phyloP scores from a whole-genome alignment of 208 protist species.

The Acanthamoeba royreba region DNA sequence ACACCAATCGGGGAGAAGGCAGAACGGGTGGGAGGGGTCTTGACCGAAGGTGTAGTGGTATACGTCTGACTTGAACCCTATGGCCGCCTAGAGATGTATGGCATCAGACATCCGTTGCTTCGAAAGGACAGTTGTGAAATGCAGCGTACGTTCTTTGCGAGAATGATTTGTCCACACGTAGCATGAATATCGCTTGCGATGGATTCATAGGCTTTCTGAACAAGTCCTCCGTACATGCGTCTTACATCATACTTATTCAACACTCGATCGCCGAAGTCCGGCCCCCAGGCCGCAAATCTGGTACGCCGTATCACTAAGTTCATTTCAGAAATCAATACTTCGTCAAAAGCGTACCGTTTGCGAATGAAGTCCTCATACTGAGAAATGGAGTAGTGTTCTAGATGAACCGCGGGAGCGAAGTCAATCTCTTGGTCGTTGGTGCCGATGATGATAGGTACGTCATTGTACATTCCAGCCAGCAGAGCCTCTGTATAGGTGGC shows the following conservation, averaged over 20 bases:
- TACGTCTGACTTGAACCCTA: not conserved
- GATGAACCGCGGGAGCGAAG: not conserved
- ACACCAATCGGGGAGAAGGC: not conserved
- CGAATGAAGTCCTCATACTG: not conserved
- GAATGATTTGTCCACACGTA: not conserved
- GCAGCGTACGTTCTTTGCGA: not conserved
- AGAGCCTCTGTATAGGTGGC: not conserved
- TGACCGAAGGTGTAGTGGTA: not conserved
- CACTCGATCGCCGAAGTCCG: not conserved
- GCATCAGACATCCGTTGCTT: no score
- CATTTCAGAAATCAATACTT: no score
- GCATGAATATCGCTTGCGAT: not conserved
- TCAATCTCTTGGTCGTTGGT: not conserved
- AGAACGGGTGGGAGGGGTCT: not conserved
- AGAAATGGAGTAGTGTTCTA: not conserved
- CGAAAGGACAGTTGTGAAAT: no score
- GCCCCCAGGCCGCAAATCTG: not conserved
- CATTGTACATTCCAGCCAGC: not conserved
- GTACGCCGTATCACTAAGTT: no score
- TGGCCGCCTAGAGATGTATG: no score
- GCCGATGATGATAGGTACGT: not conserved
- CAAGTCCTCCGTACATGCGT: not conserved
- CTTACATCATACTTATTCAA: not conserved
- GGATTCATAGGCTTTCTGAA: not conserved
- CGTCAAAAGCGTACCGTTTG: no score